These are phyloP conservation scores for Kurtzmaniella quercitrusa DNA, from an alignment of 1,139 yeast species.

Conservation along the genomic window DNA sequence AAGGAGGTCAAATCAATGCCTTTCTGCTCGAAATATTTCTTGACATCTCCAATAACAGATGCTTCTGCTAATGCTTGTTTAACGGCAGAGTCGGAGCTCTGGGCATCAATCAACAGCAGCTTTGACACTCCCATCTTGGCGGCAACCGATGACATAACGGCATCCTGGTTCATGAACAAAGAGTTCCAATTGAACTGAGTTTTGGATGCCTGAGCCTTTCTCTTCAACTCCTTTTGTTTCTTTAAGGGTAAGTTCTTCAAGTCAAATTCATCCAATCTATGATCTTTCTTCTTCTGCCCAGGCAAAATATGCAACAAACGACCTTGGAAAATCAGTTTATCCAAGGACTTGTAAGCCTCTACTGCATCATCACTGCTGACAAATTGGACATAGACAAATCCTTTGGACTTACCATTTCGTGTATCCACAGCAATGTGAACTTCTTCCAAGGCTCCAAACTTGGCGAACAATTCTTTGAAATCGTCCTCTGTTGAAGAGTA, in stretches of 20 bases:
- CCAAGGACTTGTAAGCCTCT: conserved; percentile 66
- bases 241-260: conserved; percentile 85
- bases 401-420: conserved; percentile 85
- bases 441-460: conserved; percentile 62
- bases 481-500: conserved; percentile 82
- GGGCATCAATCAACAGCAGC: conserved; percentile 81
- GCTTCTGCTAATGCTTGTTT: conserved; percentile 98
- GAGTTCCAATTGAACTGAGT: conserved; percentile 95
- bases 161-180: conserved; percentile 83
- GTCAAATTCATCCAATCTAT: conserved; percentile 83
- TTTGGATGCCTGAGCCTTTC: conserved; percentile 79
- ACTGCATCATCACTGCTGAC: conserved; percentile 66
- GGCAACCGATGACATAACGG: conserved; percentile 89
- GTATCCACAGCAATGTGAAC: conserved; percentile 92
- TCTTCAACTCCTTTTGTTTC: conserved; percentile 81
- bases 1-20: conserved; percentile 83
- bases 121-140: conserved; percentile 76
- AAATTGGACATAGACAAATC: conserved; percentile 85
- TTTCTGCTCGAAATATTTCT: conserved; percentile 76
- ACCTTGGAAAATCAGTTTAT: conserved; percentile 91
- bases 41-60: conserved; percentile 86
- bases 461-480: conserved; percentile 52
- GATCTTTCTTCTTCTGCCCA: conserved; percentile 75
- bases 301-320: conserved; percentile 87
- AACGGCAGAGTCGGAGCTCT: conserved; percentile 86